A percentile compares a stretch with the other conserved stretches of the same genome.
Conservation (phyloP, 805 yeast species). For the Hanseniaspora taiwanica region DNA sequence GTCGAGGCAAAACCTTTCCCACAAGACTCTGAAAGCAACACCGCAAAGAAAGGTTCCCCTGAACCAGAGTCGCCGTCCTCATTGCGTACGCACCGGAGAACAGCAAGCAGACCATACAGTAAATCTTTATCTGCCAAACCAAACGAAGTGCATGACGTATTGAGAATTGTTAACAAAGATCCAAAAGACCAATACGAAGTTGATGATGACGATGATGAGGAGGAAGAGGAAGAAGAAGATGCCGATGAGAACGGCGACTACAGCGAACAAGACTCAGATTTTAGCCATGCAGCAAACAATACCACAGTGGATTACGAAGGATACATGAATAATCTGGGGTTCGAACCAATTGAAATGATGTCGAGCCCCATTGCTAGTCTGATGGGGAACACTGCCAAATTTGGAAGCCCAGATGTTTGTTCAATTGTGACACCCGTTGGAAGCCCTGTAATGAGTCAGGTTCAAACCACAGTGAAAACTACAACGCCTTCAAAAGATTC, state of each 20-base stretch:
- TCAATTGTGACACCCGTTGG: too few relatives aligned
- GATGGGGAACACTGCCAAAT: background rate
- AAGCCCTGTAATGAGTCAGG: too few relatives aligned
- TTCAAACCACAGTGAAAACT: too few relatives aligned
- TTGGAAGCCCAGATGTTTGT: too few relatives aligned
- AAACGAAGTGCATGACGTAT: constrained; percentile 3
- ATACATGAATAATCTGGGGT: background rate
- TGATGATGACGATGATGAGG: constrained; percentile 5
- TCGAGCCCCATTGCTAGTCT: background rate
- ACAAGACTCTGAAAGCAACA: too few relatives aligned
- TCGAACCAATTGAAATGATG: background rate
- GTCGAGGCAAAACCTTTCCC: too few relatives aligned
- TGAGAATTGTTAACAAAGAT: constrained; percentile 6
- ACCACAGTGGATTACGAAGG: constrained; percentile 2
- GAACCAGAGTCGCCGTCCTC: background rate
- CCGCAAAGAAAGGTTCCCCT: constrained; percentile 1
- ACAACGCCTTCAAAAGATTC: too few relatives aligned
- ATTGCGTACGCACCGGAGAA: background rate
- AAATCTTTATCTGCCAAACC: constrained; percentile 5
- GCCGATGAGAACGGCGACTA: background rate
- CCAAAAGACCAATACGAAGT: constrained; percentile 7
- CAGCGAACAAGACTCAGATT: too few relatives aligned
- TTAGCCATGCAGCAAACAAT: too few relatives aligned
- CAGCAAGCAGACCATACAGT: constrained; percentile 5
- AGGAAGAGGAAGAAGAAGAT: constrained; percentile 5